Evolutionary conservation across 2,329 filamentous ascomycete species (phyloP), one percentile per base, ranked within the genome.

Genomic region (Pezicula carpinea): DNA sequence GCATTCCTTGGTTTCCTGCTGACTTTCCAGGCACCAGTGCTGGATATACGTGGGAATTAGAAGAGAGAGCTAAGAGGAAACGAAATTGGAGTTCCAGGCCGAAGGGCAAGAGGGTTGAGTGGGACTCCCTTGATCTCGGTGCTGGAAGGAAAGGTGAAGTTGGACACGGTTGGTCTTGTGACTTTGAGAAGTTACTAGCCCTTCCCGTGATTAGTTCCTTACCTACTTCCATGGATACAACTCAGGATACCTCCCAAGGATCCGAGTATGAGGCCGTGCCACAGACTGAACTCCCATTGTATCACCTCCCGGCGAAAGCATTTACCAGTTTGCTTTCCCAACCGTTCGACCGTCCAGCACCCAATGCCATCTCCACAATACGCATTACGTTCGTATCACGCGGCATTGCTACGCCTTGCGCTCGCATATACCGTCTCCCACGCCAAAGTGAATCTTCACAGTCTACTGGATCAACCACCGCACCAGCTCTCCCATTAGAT

Each of bases 351-450:
- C 43, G 56, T 0, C 62, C 67, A 4, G 66, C 68, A 0, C 48
- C 59, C 8, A 65, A 70, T 43, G 63, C 70, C 17, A 56, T 81
- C 32, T 69, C 84, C 44, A 85, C 81, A 0, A 76, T 91, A 39
- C 79, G 77, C 42, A 71, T 97, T 45, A 81, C 72, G 0, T 74
- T 93, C 39, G 63, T 86, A 7, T 73, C 76, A 33, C 82, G 89
- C 47, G 92, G 93, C 21, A 78, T 85, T 1, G 87, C 84, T 3
- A 73, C 69, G 0, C 70, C 80, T 3, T 87, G 85, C 63, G 89
- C 92, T 4, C 80, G 93, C 31, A 83, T 97, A 54, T 99, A 97
- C 67, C 83, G 88, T 13, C 80, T 97, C 14, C 88, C 92, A n/a
- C 66, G 71, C 1, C 48, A 47, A 14, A 31, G 32, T 11, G 18